phyloP scores from a whole-genome alignment of 495 filamentous ascomycete genomes.

The Tuber brumale region DNA sequence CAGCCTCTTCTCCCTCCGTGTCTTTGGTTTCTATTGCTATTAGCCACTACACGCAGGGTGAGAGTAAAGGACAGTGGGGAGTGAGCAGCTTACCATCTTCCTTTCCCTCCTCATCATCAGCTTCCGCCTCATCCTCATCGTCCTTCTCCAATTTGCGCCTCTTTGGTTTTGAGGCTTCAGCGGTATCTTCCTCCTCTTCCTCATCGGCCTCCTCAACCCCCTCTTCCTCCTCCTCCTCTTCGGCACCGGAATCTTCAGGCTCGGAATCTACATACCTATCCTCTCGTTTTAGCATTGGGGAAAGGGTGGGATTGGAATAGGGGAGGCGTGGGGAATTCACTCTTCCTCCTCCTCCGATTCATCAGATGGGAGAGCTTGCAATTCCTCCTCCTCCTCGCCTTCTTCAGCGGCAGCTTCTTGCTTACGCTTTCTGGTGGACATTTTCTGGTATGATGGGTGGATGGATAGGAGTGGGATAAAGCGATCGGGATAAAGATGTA shows the following conservation, averaged over 20 bases:
- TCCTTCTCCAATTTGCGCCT: constrained; percentile 35
- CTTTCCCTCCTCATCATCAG: constrained; percentile 16
- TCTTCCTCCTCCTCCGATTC: constrained; percentile 43
- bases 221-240: constrained; percentile 30
- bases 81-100: constrained; percentile 11
- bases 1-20: neutral
- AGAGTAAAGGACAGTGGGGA: neutral
- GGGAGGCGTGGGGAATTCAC: constrained; percentile 26
- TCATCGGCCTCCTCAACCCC: constrained; percentile 21
- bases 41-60: neutral
- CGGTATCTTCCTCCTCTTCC: constrained; percentile 10
- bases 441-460: constrained; percentile 5
- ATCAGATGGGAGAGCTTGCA: constrained; percentile 40
- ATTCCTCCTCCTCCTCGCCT: constrained; percentile 38
- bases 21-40: neutral
- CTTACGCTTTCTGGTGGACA: constrained; percentile 44
- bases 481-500: neutral
- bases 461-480: neutral
- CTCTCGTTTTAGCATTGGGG: constrained; percentile 8
- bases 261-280: constrained; percentile 42
- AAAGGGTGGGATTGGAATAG: neutral
- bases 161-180: constrained; percentile 31
- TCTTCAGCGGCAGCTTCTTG: constrained; percentile 25
- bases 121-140: constrained; percentile 32
- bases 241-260: constrained; percentile 27